Evolutionary conservation across 1,284 basidiomycete species (phyloP).

Genomic region (Malassezia japonica): DNA sequence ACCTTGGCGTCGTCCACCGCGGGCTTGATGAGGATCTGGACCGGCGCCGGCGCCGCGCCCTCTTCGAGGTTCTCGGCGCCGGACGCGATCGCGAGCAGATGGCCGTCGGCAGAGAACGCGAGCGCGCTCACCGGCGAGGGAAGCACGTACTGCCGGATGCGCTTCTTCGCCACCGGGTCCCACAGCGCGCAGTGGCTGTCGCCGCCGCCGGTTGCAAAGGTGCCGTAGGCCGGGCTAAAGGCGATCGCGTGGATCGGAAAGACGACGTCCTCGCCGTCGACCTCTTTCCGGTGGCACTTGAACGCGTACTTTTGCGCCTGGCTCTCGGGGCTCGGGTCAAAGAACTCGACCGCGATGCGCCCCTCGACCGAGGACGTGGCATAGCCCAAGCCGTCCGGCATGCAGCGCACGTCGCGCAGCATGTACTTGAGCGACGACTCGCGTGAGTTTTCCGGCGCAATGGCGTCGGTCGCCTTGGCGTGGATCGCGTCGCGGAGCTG

Average conservation of each 20-base stretch:
- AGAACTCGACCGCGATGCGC: slow-evolving; percentile 92
- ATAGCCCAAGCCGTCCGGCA: slow-evolving; percentile 82
- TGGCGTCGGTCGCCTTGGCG: slow-evolving; percentile 17
- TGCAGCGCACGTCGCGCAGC: slow-evolving; percentile 79
- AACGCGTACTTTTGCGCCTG: slow-evolving; percentile 91
- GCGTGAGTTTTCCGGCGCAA: slow-evolving; percentile 56
- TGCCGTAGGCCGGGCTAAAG: slow-evolving; percentile 83
- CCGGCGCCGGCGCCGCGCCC: slow-evolving; percentile 17
- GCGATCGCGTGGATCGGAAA: slow-evolving; percentile 92
- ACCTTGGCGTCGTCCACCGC: slow-evolving; percentile 34
- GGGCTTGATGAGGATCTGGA: slow-evolving; percentile 18
- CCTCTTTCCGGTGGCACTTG: slow-evolving; percentile 85
- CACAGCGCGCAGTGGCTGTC: slow-evolving; percentile 85
- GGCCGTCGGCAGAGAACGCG: slow-evolving; percentile 28
- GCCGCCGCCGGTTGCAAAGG: slow-evolving; percentile 86
- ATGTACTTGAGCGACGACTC: slow-evolving; percentile 93
- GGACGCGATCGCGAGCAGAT: slow-evolving; percentile 28
- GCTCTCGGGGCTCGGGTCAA: slow-evolving; percentile 65
- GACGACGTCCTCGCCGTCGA: slow-evolving; percentile 89
- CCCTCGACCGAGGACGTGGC: slow-evolving; percentile 90
- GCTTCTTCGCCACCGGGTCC: slow-evolving; percentile 94
- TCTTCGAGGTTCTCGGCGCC: slow-evolving; percentile 28
- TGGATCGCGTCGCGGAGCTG: slow-evolving; percentile 20
- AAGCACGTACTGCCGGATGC: slow-evolving; percentile 68
- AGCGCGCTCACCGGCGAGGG: slow-evolving; percentile 27